Evolutionary conservation across 805 yeast species (phyloP).

Genomic region (Zygosaccharomyces pseudorouxii): DNA sequence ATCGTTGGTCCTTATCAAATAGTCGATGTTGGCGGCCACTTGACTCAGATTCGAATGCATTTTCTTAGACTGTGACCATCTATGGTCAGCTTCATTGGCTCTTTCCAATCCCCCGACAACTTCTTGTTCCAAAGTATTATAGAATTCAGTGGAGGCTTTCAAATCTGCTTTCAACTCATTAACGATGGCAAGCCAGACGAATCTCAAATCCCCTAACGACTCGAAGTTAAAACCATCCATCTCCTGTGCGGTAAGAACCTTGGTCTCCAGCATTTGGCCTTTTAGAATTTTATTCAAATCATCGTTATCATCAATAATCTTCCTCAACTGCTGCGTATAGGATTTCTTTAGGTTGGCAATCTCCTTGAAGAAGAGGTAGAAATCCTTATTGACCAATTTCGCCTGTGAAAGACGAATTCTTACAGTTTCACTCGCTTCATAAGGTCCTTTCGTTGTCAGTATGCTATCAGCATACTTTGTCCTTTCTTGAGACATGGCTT

Average conservation of each 20-base stretch:
- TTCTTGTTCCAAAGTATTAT: conserved; percentile 47
- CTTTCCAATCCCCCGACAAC: conserved; percentile 51
- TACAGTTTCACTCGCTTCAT: conserved; percentile 55
- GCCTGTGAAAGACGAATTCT: conserved; percentile 54
- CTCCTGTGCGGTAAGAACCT: conserved; percentile 41
- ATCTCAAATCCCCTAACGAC: conserved; percentile 43
- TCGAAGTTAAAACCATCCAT: conserved; percentile 46
- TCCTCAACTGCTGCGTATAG: conserved; percentile 47
- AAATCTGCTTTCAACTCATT: conserved; percentile 43
- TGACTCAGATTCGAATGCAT: conserved; percentile 42
- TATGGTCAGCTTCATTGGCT: conserved; percentile 49
- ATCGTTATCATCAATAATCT: conserved; percentile 30
- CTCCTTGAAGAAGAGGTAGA: conserved; percentile 57
- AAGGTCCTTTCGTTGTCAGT: conserved; percentile 46
- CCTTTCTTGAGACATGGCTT: conserved; percentile 28
- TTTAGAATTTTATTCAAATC: conserved; percentile 36
- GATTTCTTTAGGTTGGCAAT: conserved; percentile 44
- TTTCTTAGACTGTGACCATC: conserved; percentile 51
- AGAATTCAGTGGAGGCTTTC: conserved; percentile 47
- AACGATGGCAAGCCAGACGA: conserved; percentile 43
- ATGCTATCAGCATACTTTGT: conserved; percentile 40
- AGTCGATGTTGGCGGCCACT: conserved; percentile 41
- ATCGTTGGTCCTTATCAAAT: conserved; percentile 37
- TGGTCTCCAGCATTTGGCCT: conserved; percentile 35
- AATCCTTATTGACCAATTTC: conserved; percentile 51